A percentile compares a stretch with the other conserved stretches of the same genome.
phyloP scores from a whole-genome alignment of 2,329 filamentous ascomycete genomes.

The Pseudogymnoascus sp. region DNA sequence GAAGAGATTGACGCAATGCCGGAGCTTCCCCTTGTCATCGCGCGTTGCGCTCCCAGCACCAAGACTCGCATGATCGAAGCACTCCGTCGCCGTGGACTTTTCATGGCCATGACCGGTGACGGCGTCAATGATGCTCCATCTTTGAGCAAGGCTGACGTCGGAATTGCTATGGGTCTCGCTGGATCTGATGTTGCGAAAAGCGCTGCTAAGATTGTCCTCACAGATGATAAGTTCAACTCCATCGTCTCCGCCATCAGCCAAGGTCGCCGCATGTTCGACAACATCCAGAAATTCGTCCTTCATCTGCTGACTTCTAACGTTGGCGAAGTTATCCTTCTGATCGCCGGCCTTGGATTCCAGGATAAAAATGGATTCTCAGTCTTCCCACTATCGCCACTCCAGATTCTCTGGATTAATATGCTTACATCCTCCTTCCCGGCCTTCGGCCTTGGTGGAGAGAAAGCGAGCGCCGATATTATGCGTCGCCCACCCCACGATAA shows the following conservation, averaged over 20 bases:
- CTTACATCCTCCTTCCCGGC: constrained; percentile 51
- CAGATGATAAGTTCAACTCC: constrained; percentile 47
- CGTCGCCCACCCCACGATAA: constrained; percentile 44
- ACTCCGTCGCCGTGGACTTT: constrained; percentile 39
- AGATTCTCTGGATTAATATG: constrained; percentile 59
- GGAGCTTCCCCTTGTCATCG: constrained; percentile 44
- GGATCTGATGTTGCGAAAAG: constrained; percentile 59
- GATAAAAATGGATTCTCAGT: constrained; percentile 43
- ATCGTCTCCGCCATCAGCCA: constrained; percentile 45
- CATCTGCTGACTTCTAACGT: constrained; percentile 48
- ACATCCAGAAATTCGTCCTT: constrained; percentile 50
- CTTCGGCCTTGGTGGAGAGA: constrained; percentile 51
- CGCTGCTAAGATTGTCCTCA: constrained; percentile 46
- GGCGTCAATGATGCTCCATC: constrained; percentile 48
- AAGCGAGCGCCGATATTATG: constrained; percentile 46
- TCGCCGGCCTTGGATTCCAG: constrained; percentile 51
- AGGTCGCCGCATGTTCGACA: constrained; percentile 45
- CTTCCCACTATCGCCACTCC: constrained; percentile 49
- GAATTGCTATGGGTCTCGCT: constrained; percentile 53
- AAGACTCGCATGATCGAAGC: constrained; percentile 49
- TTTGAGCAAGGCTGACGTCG: constrained; percentile 44
- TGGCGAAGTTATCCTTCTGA: constrained; percentile 47
- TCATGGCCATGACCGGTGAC: constrained; percentile 48
- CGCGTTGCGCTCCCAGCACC: constrained; percentile 43
- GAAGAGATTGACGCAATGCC: constrained; percentile 42